These are phyloP conservation scores for Hypomontagnella monticulosa DNA, from an alignment of 495 filamentous ascomycete genomes.

Conservation along the genomic window DNA sequence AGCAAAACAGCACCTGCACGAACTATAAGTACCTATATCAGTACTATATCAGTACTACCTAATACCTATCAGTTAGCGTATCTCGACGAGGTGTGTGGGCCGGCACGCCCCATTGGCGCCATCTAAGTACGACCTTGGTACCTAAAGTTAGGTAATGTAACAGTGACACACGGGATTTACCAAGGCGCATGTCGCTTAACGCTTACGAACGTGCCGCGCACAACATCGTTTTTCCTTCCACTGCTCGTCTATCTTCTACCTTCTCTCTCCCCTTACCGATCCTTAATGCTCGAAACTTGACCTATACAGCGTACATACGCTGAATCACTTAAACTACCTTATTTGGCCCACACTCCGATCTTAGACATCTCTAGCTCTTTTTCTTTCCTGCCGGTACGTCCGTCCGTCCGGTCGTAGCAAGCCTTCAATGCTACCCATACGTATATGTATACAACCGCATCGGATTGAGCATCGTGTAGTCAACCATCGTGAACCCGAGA, in stretches of 20 bases:
- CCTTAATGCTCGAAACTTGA: not conserved
- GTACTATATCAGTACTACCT: not conserved
- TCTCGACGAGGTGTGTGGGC: not conserved
- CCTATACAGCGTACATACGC: not conserved
- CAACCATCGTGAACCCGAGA: not conserved
- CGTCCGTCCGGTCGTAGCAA: not conserved
- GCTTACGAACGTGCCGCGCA: conserved; percentile 20
- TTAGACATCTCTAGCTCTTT: not conserved
- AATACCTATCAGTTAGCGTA: no score
- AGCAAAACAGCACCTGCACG: not conserved
- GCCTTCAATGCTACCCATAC: not conserved
- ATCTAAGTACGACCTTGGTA: not conserved
- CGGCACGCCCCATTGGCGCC: not conserved
- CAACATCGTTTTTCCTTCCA: conserved; percentile 24
- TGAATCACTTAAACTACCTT: conserved; percentile 10
- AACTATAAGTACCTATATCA: not conserved
- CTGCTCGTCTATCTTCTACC: conserved; percentile 7
- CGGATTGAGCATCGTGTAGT: not conserved
- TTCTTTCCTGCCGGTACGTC: not conserved
- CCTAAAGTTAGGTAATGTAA: conserved; percentile 30
- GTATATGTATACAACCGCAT: conserved; percentile 8
- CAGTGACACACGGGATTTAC: conserved; percentile 21
- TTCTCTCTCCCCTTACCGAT: conserved; percentile 12
- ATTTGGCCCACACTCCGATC: conserved; percentile 14
- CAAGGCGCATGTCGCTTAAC: conserved; percentile 36